Conservation (phyloP, 345 rosid species). For the Psidium friedrichsthalianum region DNA sequence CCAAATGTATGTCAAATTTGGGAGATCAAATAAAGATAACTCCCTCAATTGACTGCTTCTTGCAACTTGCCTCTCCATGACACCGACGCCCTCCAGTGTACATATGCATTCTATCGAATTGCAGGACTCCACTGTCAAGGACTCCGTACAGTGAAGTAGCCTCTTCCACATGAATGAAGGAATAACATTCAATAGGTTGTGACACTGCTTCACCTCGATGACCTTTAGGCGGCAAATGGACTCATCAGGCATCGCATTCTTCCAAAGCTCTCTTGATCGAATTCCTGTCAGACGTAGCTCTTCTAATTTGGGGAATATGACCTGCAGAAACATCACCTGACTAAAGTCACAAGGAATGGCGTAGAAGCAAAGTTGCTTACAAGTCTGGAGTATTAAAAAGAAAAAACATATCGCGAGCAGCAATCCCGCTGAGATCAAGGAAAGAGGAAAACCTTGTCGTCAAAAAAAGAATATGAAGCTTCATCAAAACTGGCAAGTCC, state of each 20-base stretch:
- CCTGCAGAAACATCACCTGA: neutral
- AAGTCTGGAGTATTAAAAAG: rapidly evolving
- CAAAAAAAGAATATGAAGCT: neutral
- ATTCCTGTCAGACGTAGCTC: rapidly evolving
- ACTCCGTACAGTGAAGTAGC: neutral
- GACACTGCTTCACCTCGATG: neutral
- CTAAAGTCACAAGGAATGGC: neutral
- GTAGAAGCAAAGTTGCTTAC: neutral
- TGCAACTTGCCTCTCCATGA: too few relatives aligned
- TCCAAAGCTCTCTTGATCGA: neutral
- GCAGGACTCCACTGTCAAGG: neutral
- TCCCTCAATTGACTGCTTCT: too few relatives aligned
- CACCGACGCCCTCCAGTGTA: too few relatives aligned
- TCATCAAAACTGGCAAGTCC: rapidly evolving
- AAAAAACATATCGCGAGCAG: neutral
- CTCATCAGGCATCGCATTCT: neutral
- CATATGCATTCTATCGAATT: too few relatives aligned
- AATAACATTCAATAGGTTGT: neutral
- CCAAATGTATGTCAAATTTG: too few relatives aligned
- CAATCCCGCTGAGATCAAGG: neutral
- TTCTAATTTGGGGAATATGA: neutral
- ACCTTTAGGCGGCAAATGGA: neutral
- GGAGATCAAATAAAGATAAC: too few relatives aligned
- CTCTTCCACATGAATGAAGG: neutral
- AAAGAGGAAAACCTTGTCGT: neutral